Conservation (phyloP, 192 early-diverging fungal genomes). For the Rhizoclosmatium globosum region DNA sequence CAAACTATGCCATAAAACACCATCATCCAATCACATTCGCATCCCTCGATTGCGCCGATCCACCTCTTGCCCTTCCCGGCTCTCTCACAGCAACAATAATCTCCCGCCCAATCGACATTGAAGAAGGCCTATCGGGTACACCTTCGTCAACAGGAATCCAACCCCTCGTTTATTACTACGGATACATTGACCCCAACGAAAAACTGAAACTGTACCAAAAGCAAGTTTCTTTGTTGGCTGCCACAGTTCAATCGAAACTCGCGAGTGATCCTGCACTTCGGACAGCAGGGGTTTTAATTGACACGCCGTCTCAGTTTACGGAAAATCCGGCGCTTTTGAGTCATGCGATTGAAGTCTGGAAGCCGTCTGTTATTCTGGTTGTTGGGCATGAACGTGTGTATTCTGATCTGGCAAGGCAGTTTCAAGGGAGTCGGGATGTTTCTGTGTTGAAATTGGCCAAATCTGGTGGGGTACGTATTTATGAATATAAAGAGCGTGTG, state of each 20-base stretch:
- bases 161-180: constrained; percentile 92
- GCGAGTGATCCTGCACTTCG: constrained; percentile 66
- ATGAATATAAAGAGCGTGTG: not conserved
- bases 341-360: constrained; percentile 74
- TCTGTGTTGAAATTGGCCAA: constrained; percentile 87
- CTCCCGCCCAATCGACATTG: constrained; percentile 80
- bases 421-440: constrained; percentile 57
- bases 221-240: constrained; percentile 69
- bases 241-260: constrained; percentile 69
- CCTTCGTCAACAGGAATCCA: constrained; percentile 73
- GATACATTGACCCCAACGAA: constrained; percentile 75
- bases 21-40: constrained; percentile 81
- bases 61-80: constrained; percentile 76
- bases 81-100: constrained; percentile 83
- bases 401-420: constrained; percentile 75
- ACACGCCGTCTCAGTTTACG: constrained; percentile 82
- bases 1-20: constrained; percentile 87
- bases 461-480: constrained; percentile 83
- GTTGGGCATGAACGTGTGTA: constrained; percentile 95
- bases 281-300: constrained; percentile 82
- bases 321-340: constrained; percentile 72
- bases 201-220: constrained; percentile 84
- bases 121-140: constrained; percentile 80
- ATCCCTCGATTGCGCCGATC: constrained; percentile 85
- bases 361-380: constrained; percentile 73